phyloP scores from a whole-genome alignment of 2,329 filamentous ascomycete species.

The Beauveria pseudobassiana region DNA sequence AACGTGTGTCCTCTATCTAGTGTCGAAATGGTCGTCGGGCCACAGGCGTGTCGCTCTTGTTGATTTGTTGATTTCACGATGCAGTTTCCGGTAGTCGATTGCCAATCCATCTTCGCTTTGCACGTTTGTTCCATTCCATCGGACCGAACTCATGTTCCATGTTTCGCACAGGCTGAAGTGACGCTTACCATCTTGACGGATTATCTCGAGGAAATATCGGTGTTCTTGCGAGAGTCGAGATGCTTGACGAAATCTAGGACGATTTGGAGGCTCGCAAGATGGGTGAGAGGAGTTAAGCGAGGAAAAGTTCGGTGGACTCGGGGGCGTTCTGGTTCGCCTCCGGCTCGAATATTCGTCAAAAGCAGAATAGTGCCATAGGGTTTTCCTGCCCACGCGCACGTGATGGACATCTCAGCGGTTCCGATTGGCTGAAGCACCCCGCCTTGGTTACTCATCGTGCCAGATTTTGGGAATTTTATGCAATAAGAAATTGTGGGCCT shows the following conservation, averaged over 20 bases:
- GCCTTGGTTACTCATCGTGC: conserved; percentile 10
- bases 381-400: conserved; percentile 29
- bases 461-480: conserved; percentile 12
- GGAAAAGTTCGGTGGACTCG: conserved; percentile 41
- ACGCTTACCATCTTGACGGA: conserved; percentile 64
- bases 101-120: background rate
- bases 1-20: conserved; percentile 1
- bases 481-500: background rate
- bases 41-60: background rate
- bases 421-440: conserved; percentile 16
- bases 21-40: conserved; percentile 1
- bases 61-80: background rate
- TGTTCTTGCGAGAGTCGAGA: conserved; percentile 40
- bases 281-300: conserved; percentile 38
- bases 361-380: conserved; percentile 32
- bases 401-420: conserved; percentile 18
- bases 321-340: conserved; percentile 27
- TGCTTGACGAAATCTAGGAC: conserved; percentile 48
- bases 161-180: conserved; percentile 16
- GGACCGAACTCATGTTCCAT: conserved; percentile 1
- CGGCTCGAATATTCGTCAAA: conserved; percentile 32
- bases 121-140: background rate
- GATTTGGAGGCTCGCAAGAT: conserved; percentile 47
- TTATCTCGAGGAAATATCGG: conserved; percentile 36
- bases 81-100: background rate